Conservation (phyloP, 495 filamentous ascomycete genomes). For the Glarea lozoyensis region DNA sequence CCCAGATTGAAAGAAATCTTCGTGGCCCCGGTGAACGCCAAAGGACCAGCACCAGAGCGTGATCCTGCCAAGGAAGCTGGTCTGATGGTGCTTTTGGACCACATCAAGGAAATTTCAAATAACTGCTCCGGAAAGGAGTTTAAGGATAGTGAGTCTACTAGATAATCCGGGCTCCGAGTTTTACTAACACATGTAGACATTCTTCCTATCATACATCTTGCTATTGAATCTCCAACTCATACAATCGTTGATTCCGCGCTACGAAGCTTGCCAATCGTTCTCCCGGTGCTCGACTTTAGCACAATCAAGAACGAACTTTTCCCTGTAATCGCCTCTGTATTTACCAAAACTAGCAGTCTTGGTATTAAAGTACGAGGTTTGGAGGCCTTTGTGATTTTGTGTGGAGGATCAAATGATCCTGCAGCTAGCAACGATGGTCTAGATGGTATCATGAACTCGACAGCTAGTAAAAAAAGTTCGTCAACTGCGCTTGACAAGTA, state of each 20-base stretch:
- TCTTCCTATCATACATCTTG: constrained; percentile 70
- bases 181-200: constrained; percentile 47
- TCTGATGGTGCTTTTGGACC: constrained; percentile 79
- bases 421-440: constrained; percentile 52
- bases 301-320: constrained; percentile 96
- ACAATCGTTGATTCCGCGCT: constrained; percentile 78
- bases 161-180: background rate
- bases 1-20: constrained; percentile 81
- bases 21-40: constrained; percentile 39
- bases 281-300: constrained; percentile 84
- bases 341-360: constrained; percentile 84
- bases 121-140: constrained; percentile 88
- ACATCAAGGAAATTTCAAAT: constrained; percentile 60
- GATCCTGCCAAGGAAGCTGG: constrained; percentile 83
- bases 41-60: constrained; percentile 47
- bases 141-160: constrained; percentile 62
- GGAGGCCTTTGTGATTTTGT: constrained; percentile 82
- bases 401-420: constrained; percentile 57
- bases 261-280: constrained; percentile 58
- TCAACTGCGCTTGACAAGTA: constrained; percentile 86
- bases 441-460: constrained; percentile 50
- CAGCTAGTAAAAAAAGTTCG: constrained; percentile 46
- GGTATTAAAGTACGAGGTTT: constrained; percentile 88
- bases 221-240: constrained; percentile 82
- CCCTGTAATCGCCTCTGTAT: constrained; percentile 78